Evolutionary conservation across 1,139 yeast genomes (phyloP), one percentile per base, ranked within the genome.

Genomic region (Pichia norvegensis): DNA sequence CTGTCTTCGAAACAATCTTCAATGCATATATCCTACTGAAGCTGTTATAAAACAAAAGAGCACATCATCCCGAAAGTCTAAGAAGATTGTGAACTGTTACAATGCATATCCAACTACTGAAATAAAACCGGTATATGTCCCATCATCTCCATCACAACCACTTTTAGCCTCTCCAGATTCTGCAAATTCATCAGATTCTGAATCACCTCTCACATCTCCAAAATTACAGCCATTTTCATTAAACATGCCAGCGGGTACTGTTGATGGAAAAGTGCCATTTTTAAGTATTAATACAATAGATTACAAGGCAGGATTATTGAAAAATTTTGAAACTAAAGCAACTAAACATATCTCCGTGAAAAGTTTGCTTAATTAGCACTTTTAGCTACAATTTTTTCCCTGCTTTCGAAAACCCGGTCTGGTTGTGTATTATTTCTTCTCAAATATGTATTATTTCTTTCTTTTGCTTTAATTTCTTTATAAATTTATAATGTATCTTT

Each of bases 11-110:
- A 64, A 72, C 46, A 62, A 63, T 43, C 64, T 72, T 39, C 64
- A 68, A 27, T 74, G 79, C 56, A 65, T 69, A 40, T 74, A 77
- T 69, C 76, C 77, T 16, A 43, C 55, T 8, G 46, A 46, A 4
- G 52, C 50, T n/a, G 53, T 55, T n/a, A 31, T 52, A 16, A 50
- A 52, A 14, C 49, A 47, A 42, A 38, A 49, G 1, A 4, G 41
- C 9, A 13, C 44, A 7, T 13, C 41, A 9, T 36, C 36, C 16
- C 23, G 43, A 22, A 46, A 40, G 16, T 11, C 36, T 1, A 47
- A 35, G 22, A 45, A 43, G 21, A 8, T 22, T 13, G 19, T 21
- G 6, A 38, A 36, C 23, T 21, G 27, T 21, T 36, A 17, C 14
- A 46, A 44, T 19, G 36, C 37, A 20, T 42, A 41, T 46, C 47